Evolutionary conservation across 345 rosid genomes (phyloP).

Genomic region (Melaleuca alternifolia): DNA sequence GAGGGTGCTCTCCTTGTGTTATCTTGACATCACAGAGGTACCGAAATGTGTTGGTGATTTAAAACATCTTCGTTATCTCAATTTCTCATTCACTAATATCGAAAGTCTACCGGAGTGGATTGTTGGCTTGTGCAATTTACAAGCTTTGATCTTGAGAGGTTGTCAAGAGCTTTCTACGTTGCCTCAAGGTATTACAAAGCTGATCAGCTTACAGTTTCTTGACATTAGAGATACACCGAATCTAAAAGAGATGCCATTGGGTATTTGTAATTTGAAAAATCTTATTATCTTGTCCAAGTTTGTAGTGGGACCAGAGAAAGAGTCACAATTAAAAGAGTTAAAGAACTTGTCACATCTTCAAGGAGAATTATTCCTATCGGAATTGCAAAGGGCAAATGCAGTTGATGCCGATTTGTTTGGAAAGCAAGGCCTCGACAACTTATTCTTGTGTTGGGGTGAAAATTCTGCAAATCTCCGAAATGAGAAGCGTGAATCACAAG

Average conservation of each 20-base stretch:
- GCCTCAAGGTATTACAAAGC: not conserved
- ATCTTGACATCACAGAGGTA: not conserved
- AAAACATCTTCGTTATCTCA: not conserved
- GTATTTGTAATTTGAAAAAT: not conserved
- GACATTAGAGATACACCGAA: not conserved
- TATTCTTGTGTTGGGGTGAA: not conserved
- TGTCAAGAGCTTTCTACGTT: not conserved
- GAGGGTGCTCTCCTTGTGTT: not conserved
- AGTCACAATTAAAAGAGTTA: not conserved
- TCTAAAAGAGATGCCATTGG: not conserved
- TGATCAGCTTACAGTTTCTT: not conserved
- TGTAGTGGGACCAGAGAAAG: not conserved
- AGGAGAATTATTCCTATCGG: not conserved
- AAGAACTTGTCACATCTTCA: not conserved
- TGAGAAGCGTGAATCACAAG: rapidly evolving
- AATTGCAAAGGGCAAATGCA: not conserved
- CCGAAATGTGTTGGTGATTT: not conserved
- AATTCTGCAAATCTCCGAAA: rapidly evolving
- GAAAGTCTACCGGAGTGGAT: not conserved
- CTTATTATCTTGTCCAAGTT: not conserved
- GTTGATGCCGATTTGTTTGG: not conserved
- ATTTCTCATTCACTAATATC: not conserved
- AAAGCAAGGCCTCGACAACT: not conserved
- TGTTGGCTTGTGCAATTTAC: not conserved
- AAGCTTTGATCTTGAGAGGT: not conserved